phyloP scores from a whole-genome alignment of 1,284 basidiomycete species.

The Ganoderma resinaceum region DNA sequence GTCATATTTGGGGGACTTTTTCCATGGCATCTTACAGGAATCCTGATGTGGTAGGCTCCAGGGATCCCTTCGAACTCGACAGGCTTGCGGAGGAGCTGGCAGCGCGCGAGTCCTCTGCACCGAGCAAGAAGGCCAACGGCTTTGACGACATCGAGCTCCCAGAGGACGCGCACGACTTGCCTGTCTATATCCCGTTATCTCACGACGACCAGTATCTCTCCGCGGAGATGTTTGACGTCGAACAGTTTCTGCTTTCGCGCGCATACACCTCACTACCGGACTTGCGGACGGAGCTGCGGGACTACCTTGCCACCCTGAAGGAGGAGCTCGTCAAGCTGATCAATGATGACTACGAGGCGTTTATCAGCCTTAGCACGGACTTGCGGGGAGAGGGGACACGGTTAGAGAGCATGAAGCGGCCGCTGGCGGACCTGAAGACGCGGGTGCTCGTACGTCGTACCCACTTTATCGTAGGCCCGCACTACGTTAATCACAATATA shows the following conservation, averaged over 20 bases:
- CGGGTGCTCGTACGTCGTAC: slow-evolving; percentile 70
- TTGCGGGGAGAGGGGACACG: slow-evolving; percentile 83
- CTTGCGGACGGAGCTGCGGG: slow-evolving; percentile 85
- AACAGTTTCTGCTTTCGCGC: slow-evolving; percentile 89
- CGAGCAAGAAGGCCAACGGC: slow-evolving; percentile 17
- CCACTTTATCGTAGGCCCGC: slow-evolving; percentile 4
- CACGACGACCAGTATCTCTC: slow-evolving; percentile 80
- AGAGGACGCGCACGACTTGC: slow-evolving; percentile 59
- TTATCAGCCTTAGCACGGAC: slow-evolving; percentile 94
- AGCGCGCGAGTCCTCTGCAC: slow-evolving; percentile 53
- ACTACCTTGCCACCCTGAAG: slow-evolving; percentile 85
- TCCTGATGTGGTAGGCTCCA: slow-evolving; percentile 22
- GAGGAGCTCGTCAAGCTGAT: slow-evolving; percentile 95
- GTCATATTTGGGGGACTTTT: neutral
- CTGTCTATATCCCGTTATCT: slow-evolving; percentile 79
- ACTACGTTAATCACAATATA: neutral
- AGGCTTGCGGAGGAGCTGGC: slow-evolving; percentile 77
- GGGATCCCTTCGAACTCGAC: slow-evolving; percentile 71
- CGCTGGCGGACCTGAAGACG: slow-evolving; percentile 66
- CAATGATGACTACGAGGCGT: slow-evolving; percentile 97
- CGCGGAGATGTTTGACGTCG: slow-evolving; percentile 78
- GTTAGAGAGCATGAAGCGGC: slow-evolving; percentile 69
- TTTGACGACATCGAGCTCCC: slow-evolving; percentile 25
- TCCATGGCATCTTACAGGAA: slow-evolving; percentile 27
- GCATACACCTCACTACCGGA: slow-evolving; percentile 88